Conservation (phyloP, 2,329 filamentous ascomycete genomes). For the Aureobasidium leucospermi region DNA sequence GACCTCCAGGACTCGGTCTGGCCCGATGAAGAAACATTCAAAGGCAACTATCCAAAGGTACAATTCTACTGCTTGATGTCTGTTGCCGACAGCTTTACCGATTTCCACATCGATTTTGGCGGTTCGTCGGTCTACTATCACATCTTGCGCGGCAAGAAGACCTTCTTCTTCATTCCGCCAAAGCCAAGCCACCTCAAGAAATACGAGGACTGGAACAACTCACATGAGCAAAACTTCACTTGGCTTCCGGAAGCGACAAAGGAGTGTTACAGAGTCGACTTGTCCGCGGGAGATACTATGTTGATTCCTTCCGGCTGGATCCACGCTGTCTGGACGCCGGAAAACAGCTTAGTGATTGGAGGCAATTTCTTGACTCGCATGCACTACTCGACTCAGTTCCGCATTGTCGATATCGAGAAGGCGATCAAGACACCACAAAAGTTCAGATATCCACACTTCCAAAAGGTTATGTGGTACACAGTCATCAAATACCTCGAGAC, state of each 20-base stretch:
- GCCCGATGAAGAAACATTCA: conserved; percentile 45
- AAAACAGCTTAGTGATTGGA: conserved; percentile 63
- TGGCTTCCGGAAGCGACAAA: conserved; percentile 58
- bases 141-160: conserved; percentile 61
- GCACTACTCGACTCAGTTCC: conserved; percentile 61
- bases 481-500: conserved; percentile 57
- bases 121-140: conserved; percentile 66
- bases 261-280: conserved; percentile 60
- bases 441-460: conserved; percentile 62
- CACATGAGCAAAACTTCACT: conserved; percentile 57
- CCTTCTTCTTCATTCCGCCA: conserved; percentile 64
- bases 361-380: conserved; percentile 61
- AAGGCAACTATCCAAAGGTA: conserved; percentile 54
- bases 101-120: conserved; percentile 66
- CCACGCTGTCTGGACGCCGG: conserved; percentile 63
- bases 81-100: conserved; percentile 62
- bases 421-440: conserved; percentile 58
- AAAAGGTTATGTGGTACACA: conserved; percentile 63
- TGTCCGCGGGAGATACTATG: conserved; percentile 62
- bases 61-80: conserved; percentile 66
- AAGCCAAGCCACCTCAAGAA: conserved; percentile 62
- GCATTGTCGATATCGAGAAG: conserved; percentile 59
- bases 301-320: conserved; percentile 66
- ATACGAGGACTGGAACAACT: conserved; percentile 65
- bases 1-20: conserved; percentile 50